Evolutionary conservation across 2,329 filamentous ascomycete genomes (phyloP), one percentile per base, ranked within the genome.

Genomic region (Cephalotrichum gorgonifer): DNA sequence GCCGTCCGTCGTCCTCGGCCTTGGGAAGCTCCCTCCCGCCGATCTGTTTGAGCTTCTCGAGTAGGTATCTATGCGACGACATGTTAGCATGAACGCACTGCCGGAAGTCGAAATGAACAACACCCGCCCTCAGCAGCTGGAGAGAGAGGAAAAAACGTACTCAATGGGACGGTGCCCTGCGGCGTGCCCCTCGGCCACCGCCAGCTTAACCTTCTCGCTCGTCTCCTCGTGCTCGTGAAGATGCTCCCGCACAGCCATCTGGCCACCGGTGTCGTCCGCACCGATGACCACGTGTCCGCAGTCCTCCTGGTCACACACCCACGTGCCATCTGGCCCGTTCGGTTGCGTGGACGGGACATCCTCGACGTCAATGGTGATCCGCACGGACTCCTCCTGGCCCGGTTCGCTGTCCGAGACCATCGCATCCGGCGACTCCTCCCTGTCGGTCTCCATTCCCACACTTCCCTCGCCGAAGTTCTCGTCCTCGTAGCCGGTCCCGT

Each of bases 211-310:
- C 56, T 69, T 67, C 61, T 72, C 62, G 15, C 74, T 66, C 51
- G 78, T 75, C 46, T 71, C 68, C 38, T 79, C 75, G 57, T 88
- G 84, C 47, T 76, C 68, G 35, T 69, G 53, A 35, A 82, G 75
- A 58, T 88, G 85, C 44, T 75, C 68, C 20, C 23, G 70, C 43
- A 88, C 83, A 9, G 77, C 64, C 4, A 70, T 64, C 51, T 78
- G 73, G 23, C 76, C 77, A 0, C 73, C 69, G 3, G 73, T 64
- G 39, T 75, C 70, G 42, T 79, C 74, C n/a, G 78, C 79, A 2
- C 73, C 74, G 52, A 81, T 81, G 11, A 87, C 78, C 38, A 81
- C 71, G 55, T 81, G 81, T 33, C 66, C 66, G 57, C 85, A 88
- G 23, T 75, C 80, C 69, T 79, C 76, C 52, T 83, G 72, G 4